Base-by-base conservation (phyloP, 495 filamentous ascomycete species). In the Podospora bellae-mahoneyi region DNA sequence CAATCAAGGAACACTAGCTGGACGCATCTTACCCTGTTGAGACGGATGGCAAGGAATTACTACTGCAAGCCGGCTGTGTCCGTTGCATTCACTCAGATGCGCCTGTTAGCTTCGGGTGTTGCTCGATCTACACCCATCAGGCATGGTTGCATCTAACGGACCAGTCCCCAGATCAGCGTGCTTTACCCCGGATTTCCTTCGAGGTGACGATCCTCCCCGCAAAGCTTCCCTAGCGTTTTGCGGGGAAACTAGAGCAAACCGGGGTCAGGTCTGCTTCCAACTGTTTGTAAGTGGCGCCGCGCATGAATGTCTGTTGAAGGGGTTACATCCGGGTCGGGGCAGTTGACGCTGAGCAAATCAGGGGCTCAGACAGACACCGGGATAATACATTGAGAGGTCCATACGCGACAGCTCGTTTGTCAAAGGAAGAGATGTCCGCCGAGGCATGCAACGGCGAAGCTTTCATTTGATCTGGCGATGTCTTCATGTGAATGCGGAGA, bases 151-250 rank as follows among this genome's bases (percentile, higher is more conserved):
- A 61, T 5, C 7, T 32, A 16, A 64, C 48, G 62, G 48, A 34
- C 54, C 5, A n/a, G 30, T 13, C 32, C 62, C 16, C n/a, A 63
- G 63, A 28, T 30, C 44, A 55, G 53, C 57, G 61, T 32, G 53
- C 30, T 27, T 34, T 64, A 64, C 66, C 66, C 66, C 66, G 55
- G 66, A 64, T 68, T 60, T 27, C 53, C 54, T 16, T 68, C 66
- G 27, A 57, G 4, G 4, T 3, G 15, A 16, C 27, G 53, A 13
- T 18, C 53, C 7, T n/a, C 23, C 13, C 27, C 28, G 13, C 53
- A 28, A 16, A 48, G 39, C 48, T 13, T 18, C 10, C 20, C 23
- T 55, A 15, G 34, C 9, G 23, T 18, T 58, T 68, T 64, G 66
- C 66, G 62, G 66, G 55, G 62, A 60, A 19, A 55, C 39, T 48